Percentiles rank a stretch among this genome's conserved stretches.
These are phyloP conservation scores for Gloeopeniophorella convolvens DNA, from an alignment of 768 basidiomycete genomes.

Conservation along the genomic window DNA sequence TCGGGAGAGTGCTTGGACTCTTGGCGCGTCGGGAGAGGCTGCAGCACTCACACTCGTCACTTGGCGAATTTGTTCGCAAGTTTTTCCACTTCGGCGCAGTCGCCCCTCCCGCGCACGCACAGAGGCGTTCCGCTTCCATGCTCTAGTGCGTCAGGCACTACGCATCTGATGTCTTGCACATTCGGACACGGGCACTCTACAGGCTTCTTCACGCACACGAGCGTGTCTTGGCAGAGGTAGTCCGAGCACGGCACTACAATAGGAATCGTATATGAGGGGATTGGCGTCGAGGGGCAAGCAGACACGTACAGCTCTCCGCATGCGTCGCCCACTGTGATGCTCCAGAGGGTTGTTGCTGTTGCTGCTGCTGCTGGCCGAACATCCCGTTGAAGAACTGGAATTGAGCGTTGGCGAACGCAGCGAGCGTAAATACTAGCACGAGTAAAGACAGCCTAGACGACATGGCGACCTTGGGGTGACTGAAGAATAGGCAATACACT, in stretches of 20 bases:
- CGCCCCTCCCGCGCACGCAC: conserved; percentile 60
- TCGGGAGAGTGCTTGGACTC: too few species aligned
- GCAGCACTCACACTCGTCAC: conserved; percentile 18
- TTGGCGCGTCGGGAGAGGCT: too few species aligned
- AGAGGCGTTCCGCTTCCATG: conserved; percentile 52
- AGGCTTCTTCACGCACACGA: conserved; percentile 58
- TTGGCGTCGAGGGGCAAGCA: neutral
- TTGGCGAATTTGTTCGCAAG: conserved; percentile 38
- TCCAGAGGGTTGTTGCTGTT: conserved; percentile 18
- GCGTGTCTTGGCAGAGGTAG: conserved; percentile 71
- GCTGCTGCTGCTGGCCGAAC: conserved; percentile 20
- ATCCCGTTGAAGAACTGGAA: conserved; percentile 21
- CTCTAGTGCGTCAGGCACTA: conserved; percentile 57
- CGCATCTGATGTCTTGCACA: conserved; percentile 69
- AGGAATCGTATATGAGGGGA: neutral
- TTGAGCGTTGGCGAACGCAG: conserved; percentile 12
- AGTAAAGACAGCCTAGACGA: conserved; percentile 2
- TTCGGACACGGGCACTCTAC: conserved; percentile 76
- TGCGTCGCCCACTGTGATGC: conserved; percentile 18
- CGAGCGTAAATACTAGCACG: conserved; percentile 2
- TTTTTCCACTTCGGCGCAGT: conserved; percentile 56
- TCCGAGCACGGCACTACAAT: conserved; percentile 60
- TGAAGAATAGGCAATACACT: neutral
- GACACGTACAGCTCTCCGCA: conserved; percentile 17
- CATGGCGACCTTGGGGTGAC: neutral